phyloP scores from a whole-genome alignment of 306 rosid species.

The Corylus americana region DNA sequence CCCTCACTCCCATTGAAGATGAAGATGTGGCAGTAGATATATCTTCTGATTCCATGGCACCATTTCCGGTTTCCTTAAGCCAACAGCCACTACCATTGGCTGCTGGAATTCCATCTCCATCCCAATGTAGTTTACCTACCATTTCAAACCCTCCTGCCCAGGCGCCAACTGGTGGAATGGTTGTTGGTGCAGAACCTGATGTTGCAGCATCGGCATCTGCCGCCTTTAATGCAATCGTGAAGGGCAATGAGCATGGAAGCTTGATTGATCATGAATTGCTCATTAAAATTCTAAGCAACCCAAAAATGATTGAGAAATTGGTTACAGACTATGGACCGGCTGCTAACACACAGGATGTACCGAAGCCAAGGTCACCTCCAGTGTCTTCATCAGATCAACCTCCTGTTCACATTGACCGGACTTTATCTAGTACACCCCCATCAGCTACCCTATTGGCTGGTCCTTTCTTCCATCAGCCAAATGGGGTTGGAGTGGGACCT shows the following conservation, averaged over 20 bases:
- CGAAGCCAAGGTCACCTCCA: slow-evolving; percentile 44
- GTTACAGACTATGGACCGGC: slow-evolving; percentile 56
- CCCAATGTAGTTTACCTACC: slow-evolving; percentile 28
- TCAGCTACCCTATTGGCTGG: slow-evolving; percentile 33
- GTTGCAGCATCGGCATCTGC: slow-evolving; percentile 63
- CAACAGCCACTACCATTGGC: slow-evolving; percentile 33
- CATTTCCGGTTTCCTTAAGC: slow-evolving; percentile 27
- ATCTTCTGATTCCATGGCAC: slow-evolving; percentile 30
- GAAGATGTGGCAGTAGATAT: slow-evolving; percentile 58
- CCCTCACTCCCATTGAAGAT: slow-evolving; percentile 82
- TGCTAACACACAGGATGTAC: slow-evolving; percentile 33
- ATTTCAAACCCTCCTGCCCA: slow-evolving; percentile 15
- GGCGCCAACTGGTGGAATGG: slow-evolving; percentile 28
- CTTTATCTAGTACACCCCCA: slow-evolving; percentile 35
- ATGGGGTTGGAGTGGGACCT: slow-evolving; percentile 42
- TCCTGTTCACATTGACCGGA: slow-evolving; percentile 32
- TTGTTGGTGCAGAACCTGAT: slow-evolving; percentile 43
- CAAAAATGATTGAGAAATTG: slow-evolving; percentile 76
- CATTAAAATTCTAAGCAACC: slow-evolving; percentile 65
- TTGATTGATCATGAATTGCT: slow-evolving; percentile 72
- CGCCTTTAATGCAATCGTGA: slow-evolving; percentile 60
- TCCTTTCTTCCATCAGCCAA: slow-evolving; percentile 43
- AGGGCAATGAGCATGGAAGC: slow-evolving; percentile 65
- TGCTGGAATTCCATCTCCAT: slow-evolving; percentile 34
- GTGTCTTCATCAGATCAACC: slow-evolving; percentile 42